Base-by-base conservation (phyloP, 2,329 filamentous ascomycete species). In the Fusarium tricinctum region DNA sequence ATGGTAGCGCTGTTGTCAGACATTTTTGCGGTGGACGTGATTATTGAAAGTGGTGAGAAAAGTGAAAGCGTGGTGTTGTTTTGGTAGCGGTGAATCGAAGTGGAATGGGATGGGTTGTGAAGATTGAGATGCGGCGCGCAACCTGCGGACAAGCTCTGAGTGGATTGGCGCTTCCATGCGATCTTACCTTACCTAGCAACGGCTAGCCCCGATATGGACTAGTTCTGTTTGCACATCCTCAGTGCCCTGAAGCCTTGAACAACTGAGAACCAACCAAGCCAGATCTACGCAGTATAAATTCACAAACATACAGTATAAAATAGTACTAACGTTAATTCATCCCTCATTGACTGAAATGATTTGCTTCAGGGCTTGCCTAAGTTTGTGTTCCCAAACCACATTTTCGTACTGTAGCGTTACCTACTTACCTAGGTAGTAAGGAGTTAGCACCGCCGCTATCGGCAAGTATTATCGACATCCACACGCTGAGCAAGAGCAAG, bases 1-100 rank as follows among this genome's bases (percentile, higher is more conserved):
- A 83, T 77, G 66, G 82, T 83, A 71, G 81, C 76, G 69, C 80
- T 80, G 81, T 85, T 86, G 70, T 84, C 81, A 75, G 84, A 79
- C 84, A 88, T 85, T 72, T 55, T 73, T 63, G 57, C 58, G 60
- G 55, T 63, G 26, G 23, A 26, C 8, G 26, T 26, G 17, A 19
- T 46, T 63, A 23, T 45, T 51, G 26, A 30, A 10, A 23, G 38
- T 49, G 39, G 23, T 20, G 51, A 48, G 30, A 33, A 40, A 40
- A 35, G 32, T 60, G 51, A 56, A 51, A 47, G 54, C n/a, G 48
- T 30, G 58, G 39, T 46, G 35, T 39, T 52, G 38, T 43, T 51
- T 52, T 53, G 35, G 64, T 56, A 55, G 48, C 55, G 57, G 48
- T 54, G 58, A 51, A 47, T 58, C 47, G 57, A 58, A 66, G 60